Evolutionary conservation across 192 early-diverging fungal genomes (phyloP), one percentile per base, ranked within the genome.

Genomic region (Podila horticola): DNA sequence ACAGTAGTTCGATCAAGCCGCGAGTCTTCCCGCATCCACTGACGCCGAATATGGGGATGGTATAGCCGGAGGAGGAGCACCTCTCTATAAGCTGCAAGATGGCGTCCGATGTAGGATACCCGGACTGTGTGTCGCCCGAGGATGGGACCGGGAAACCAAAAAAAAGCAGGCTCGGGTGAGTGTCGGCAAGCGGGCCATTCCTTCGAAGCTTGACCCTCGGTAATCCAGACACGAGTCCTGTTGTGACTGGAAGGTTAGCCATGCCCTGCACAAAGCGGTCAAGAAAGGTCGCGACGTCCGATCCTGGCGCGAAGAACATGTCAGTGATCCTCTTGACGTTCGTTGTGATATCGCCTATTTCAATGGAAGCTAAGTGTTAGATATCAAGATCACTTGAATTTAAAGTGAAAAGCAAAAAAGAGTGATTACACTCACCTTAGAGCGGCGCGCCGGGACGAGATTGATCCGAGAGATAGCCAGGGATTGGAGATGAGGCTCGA

Each of bases 1-100:
- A 64, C 19, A 64, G 63, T 7, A 48, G 38, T 49, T 64, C 38
- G 26, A 64, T 64, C 41, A 64, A 15, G n/a, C 38, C 63, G 15
- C 63, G 63, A 36, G 63, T 64, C 17, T 28, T 65, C 17, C 49
- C 49, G 5, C 49, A 51, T 51, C 49, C 64, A 24, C 45, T 51
- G 26, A 65, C 64, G 17, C 64, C 64, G 15, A 66, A 66, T n/a
- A 66, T 52, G 9, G 38, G 45, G 8, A 66, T 20, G 31, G 9
- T 52, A 30, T 17, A 50, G 48, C 22, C 31, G 6, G 38, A 48
- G 38, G 13, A 19, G 28, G 24, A 11, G 29, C 30, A 30, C 30
- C 28, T 48, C 50, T 55, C 49, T 9, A 52, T 33, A 66, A 66
- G 64, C 1, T 55, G 26, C 29, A 66, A 20, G 20, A 52, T 66